Conservation (phyloP, 306 rosid genomes). For the Quercus bicolor region DNA sequence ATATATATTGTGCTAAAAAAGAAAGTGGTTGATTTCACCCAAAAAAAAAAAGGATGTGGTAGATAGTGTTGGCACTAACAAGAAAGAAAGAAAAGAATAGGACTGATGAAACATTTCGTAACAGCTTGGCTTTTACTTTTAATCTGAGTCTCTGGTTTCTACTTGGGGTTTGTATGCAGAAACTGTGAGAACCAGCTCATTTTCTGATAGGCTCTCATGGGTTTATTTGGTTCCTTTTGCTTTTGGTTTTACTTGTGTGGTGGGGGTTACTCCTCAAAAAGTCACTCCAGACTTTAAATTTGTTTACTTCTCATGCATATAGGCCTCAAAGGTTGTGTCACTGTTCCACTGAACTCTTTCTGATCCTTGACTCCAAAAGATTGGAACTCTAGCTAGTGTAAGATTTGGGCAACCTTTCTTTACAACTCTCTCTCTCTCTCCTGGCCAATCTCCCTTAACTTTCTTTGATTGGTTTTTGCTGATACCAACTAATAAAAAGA, state of each 20-base stretch:
- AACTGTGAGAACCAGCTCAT: slow-evolving; percentile 16
- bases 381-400: background rate
- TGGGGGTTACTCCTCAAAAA: too few species aligned
- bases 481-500: background rate
- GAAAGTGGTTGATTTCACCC: background rate
- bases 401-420: slow-evolving; percentile 28
- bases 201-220: slow-evolving; percentile 27
- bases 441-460: background rate
- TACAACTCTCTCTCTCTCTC: slow-evolving; percentile 14
- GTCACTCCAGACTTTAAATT: background rate
- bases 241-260: too few species aligned
- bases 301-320: slow-evolving; percentile 21
- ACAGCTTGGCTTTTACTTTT: slow-evolving; percentile 30
- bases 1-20: background rate
- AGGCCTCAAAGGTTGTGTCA: slow-evolving; percentile 23
- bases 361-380: slow-evolving; percentile 15
- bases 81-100: too few species aligned
- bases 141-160: background rate
- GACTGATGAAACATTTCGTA: slow-evolving; percentile 27
- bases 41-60: background rate
- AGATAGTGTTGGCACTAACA: slow-evolving; percentile 8
- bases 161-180: slow-evolving; percentile 18
- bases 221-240: too few species aligned
- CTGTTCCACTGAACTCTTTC: slow-evolving; percentile 30
- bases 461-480: slow-evolving; percentile 13